These are phyloP conservation scores for Hypocreales sp. DNA, from an alignment of 2,329 filamentous ascomycete species.

Conservation along the genomic window DNA sequence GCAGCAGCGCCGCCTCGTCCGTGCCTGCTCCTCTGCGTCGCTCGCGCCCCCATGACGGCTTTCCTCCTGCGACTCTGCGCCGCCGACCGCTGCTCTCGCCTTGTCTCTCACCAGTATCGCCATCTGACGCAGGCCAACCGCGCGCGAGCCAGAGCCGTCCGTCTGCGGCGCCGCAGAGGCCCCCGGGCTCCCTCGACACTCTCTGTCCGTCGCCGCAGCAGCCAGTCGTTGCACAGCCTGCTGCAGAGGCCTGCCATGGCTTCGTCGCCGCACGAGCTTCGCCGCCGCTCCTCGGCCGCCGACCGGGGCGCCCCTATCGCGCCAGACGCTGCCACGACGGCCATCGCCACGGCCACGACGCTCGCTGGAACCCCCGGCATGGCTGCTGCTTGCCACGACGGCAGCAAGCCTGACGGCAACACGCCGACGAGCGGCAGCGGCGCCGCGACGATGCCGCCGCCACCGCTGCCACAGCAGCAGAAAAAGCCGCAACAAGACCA, in stretches of 20 bases:
- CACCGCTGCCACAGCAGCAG: slow-evolving; percentile 2
- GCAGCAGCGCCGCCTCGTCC: slow-evolving; percentile 2
- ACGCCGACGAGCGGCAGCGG: background rate
- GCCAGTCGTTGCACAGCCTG: slow-evolving; percentile 7
- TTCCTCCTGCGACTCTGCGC: slow-evolving; percentile 31
- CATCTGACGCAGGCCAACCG: slow-evolving; percentile 21
- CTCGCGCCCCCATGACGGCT: slow-evolving; percentile 26
- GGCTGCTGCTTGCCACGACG: no score
- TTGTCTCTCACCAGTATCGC: slow-evolving; percentile 28
- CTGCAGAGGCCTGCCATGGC: slow-evolving; percentile 9
- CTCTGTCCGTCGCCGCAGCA: slow-evolving; percentile 16
- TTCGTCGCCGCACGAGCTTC: slow-evolving; percentile 21
- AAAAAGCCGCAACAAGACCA: slow-evolving; percentile 1
- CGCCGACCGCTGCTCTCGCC: slow-evolving; percentile 27
- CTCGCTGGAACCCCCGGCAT: no score
- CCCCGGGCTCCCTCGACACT: slow-evolving; percentile 19
- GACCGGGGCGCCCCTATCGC: no score
- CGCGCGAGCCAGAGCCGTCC: slow-evolving; percentile 27
- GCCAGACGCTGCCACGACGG: slow-evolving; percentile 9
- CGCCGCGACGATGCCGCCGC: slow-evolving; percentile 1
- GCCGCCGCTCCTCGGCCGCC: slow-evolving; percentile 22
- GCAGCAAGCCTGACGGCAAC: no score
- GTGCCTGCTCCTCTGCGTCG: slow-evolving; percentile 7
- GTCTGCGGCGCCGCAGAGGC: slow-evolving; percentile 21
- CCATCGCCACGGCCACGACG: slow-evolving; percentile 8